Conservation (phyloP, 306 rosid species). For the Cucurbita moschata region DNA sequence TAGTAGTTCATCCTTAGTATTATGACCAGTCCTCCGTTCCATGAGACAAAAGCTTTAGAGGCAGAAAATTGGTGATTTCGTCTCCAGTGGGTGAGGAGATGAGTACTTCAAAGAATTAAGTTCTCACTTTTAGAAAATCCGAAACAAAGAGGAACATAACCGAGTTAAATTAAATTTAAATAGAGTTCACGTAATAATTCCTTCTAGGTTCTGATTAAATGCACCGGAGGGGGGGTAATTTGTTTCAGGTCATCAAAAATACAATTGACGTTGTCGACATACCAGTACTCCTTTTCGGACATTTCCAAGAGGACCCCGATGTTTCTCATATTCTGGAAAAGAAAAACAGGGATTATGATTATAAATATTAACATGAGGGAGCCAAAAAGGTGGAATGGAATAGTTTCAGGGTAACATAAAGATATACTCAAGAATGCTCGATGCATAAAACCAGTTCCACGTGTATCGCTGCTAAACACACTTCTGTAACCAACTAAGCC, state of each 20-base stretch:
- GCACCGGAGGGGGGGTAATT: background rate
- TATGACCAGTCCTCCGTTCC: background rate
- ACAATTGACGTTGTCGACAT: slow-evolving; percentile 16
- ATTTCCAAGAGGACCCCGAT: slow-evolving; percentile 84
- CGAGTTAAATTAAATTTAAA: background rate
- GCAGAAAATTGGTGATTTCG: background rate
- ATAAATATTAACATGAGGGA: background rate
- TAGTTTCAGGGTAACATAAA: background rate
- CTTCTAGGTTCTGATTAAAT: background rate
- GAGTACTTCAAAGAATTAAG: background rate
- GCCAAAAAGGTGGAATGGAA: background rate
- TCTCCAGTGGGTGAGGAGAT: background rate
- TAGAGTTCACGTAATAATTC: background rate
- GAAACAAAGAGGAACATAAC: background rate
- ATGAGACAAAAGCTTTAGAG: background rate
- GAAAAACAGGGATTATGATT: background rate
- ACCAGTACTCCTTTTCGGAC: slow-evolving; percentile 99
- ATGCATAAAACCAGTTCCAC: slow-evolving; percentile 99
- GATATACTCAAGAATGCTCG: slow-evolving; percentile 80
- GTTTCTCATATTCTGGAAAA: slow-evolving; percentile 60
- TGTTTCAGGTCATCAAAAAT: background rate
- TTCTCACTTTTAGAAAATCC: background rate
- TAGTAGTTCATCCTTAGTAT: background rate
- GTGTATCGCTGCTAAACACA: slow-evolving; percentile 94
- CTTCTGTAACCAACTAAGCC: slow-evolving; percentile 97